Conservation (phyloP, 2,329 filamentous ascomycete genomes). For the Rutstroemia sp. region DNA sequence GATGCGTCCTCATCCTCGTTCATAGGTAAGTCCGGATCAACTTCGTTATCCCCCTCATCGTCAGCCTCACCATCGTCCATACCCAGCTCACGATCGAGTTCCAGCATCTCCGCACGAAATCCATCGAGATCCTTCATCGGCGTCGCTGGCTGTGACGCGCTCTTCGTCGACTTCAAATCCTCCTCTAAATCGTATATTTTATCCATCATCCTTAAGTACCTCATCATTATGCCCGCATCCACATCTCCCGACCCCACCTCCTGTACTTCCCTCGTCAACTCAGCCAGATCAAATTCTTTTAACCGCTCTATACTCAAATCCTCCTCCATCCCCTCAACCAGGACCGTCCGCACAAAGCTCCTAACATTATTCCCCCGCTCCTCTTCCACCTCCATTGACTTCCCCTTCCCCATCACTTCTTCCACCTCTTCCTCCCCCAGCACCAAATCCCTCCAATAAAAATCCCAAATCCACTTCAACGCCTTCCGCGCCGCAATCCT, state of each 20-base stretch:
- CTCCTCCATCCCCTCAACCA: slow-evolving; percentile 21
- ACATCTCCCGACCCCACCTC: slow-evolving; percentile 15
- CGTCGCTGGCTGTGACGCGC: not conserved
- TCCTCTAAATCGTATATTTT: slow-evolving; percentile 29
- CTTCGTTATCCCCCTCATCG: not conserved
- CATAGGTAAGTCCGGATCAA: not conserved
- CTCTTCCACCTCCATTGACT: slow-evolving; percentile 16
- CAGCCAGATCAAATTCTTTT: slow-evolving; percentile 10
- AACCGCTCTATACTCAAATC: slow-evolving; percentile 12
- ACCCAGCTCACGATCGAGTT: slow-evolving; percentile 13
- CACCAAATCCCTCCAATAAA: slow-evolving; percentile 64
- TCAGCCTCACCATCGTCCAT: slow-evolving; percentile 19
- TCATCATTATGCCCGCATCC: slow-evolving; percentile 16
- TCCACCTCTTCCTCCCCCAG: not conserved
- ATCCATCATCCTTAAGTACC: slow-evolving; percentile 34
- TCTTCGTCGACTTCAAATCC: not conserved
- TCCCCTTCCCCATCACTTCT: not conserved
- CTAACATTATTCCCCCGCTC: not conserved
- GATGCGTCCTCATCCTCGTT: not conserved
- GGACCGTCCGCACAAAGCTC: slow-evolving; percentile 12
- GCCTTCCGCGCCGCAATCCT: slow-evolving; percentile 62
- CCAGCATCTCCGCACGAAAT: slow-evolving; percentile 17
- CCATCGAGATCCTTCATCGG: slow-evolving; percentile 11
- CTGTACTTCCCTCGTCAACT: slow-evolving; percentile 18
- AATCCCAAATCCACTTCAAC: slow-evolving; percentile 79